Evolutionary conservation across 805 yeast genomes (phyloP).

Genomic region (Ogataea siamensis): DNA sequence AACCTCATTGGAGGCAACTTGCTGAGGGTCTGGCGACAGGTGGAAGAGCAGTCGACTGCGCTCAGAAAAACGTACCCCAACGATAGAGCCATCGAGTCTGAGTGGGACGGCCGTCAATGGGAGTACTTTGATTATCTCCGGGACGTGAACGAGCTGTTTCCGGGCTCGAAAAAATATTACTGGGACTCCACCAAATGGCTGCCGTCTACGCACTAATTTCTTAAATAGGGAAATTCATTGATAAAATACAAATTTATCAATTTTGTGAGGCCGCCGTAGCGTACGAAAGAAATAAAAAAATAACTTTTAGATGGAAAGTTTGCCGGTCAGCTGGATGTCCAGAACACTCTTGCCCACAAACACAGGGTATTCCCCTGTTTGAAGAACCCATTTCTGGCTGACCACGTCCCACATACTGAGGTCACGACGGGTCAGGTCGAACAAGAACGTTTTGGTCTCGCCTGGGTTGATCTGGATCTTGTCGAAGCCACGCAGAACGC

Average conservation of each 20-base stretch:
- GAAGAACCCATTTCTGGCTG: slow-evolving; percentile 45
- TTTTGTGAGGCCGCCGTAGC: neutral
- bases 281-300: slow-evolving; percentile 1
- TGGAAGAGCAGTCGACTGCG: too few relatives aligned
- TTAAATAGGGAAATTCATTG: too few relatives aligned
- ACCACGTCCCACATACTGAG: slow-evolving; percentile 43
- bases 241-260: too few relatives aligned
- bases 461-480: slow-evolving; percentile 40
- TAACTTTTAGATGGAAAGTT: slow-evolving; percentile 7
- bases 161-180: slow-evolving; percentile 34
- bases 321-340: slow-evolving; percentile 18
- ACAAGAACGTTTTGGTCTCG: slow-evolving; percentile 29
- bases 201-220: neutral
- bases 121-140: slow-evolving; percentile 34
- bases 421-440: slow-evolving; percentile 41
- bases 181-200: slow-evolving; percentile 6
- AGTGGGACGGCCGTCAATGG: slow-evolving; percentile 44
- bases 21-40: slow-evolving; percentile 4
- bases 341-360: slow-evolving; percentile 33
- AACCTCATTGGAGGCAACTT: slow-evolving; percentile 4
- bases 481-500: slow-evolving; percentile 42
- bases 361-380: slow-evolving; percentile 42
- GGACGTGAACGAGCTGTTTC: slow-evolving; percentile 37
- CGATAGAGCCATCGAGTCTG: slow-evolving; percentile 39
- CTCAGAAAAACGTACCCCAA: too few relatives aligned